A percentile compares a stretch with the other conserved stretches of the same genome.
Conservation (phyloP, 208 protist species). For the Porcisia deanei region DNA sequence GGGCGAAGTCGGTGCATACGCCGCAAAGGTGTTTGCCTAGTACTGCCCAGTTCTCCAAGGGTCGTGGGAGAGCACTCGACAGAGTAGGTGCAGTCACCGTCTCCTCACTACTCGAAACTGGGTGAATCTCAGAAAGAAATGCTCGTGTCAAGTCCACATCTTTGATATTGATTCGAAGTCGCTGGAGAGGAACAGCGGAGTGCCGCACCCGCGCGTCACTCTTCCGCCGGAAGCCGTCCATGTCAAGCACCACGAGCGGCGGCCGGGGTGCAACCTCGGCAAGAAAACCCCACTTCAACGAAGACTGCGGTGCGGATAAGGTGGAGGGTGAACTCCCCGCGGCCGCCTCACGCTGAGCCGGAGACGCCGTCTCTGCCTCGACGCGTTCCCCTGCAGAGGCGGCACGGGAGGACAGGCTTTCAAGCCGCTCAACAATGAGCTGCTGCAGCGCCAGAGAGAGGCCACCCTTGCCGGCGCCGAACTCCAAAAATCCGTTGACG, state of each 20-base stretch:
- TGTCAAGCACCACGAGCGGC: slow-evolving; percentile 60
- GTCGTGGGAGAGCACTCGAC: background rate
- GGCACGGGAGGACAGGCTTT: background rate
- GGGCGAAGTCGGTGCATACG: slow-evolving; percentile 77
- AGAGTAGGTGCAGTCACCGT: background rate
- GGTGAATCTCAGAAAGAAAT: slow-evolving; percentile 23
- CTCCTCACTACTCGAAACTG: background rate
- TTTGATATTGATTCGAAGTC: slow-evolving; percentile 80
- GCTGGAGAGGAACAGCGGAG: slow-evolving; percentile 43
- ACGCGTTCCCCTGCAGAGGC: background rate
- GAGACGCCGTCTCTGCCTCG: background rate
- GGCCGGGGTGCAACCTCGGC: slow-evolving; percentile 20
- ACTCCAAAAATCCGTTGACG: slow-evolving; percentile 62
- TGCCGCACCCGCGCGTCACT: slow-evolving; percentile 67
- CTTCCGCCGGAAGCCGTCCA: slow-evolving; percentile 69
- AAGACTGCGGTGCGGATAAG: background rate
- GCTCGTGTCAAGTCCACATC: slow-evolving; percentile 59
- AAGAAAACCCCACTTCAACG: slow-evolving; percentile 13
- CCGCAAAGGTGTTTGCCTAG: slow-evolving; percentile 83
- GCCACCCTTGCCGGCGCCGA: slow-evolving; percentile 78
- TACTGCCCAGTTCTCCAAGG: slow-evolving; percentile 39
- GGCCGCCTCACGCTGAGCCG: background rate
- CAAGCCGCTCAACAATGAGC: slow-evolving; percentile 24
- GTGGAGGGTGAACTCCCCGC: background rate
- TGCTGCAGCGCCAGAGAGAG: slow-evolving; percentile 68